These are phyloP conservation scores for Xylaria sp. DNA, from an alignment of 2,329 filamentous ascomycete species.

Conservation along the genomic window DNA sequence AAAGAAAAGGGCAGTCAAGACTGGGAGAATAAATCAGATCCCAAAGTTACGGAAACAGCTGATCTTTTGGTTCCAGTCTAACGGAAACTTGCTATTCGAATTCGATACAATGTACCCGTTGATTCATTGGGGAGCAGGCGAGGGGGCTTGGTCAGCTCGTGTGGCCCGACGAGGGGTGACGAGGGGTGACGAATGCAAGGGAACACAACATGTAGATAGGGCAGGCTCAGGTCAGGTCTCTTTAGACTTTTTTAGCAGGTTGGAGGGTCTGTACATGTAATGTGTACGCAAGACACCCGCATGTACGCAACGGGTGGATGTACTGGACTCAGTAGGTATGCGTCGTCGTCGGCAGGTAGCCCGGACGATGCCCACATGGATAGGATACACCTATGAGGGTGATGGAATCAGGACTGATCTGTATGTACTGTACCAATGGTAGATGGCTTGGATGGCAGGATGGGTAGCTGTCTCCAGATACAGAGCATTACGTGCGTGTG, in stretches of 20 bases:
- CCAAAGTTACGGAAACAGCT: conserved; percentile 10
- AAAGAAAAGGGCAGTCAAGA: conserved; percentile 6
- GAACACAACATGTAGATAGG: too few species aligned
- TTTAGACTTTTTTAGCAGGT: neutral
- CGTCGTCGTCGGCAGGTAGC: too few species aligned
- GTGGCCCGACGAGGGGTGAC: conserved; percentile 22
- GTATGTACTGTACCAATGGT: neutral
- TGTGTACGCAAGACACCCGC: neutral
- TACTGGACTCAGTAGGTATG: too few species aligned
- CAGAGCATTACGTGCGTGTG: too few species aligned
- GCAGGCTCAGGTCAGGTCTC: too few species aligned
- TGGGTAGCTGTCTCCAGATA: too few species aligned
- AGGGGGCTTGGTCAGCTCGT: conserved; percentile 1
- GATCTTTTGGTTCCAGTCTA: conserved; percentile 18
- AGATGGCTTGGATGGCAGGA: too few species aligned
- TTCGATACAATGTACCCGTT: neutral
- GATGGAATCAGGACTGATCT: neutral
- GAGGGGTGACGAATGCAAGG: conserved; percentile 17
- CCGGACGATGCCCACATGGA: neutral
- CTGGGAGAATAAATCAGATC: conserved; percentile 1
- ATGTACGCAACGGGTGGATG: neutral
- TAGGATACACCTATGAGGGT: neutral
- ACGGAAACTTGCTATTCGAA: conserved; percentile 10
- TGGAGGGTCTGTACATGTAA: neutral
- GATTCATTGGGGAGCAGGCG: neutral